Percentiles rank a stretch among this genome's conserved stretches.
Conservation (phyloP, 2,329 filamentous ascomycete species). For the Trichoderma sp. region DNA sequence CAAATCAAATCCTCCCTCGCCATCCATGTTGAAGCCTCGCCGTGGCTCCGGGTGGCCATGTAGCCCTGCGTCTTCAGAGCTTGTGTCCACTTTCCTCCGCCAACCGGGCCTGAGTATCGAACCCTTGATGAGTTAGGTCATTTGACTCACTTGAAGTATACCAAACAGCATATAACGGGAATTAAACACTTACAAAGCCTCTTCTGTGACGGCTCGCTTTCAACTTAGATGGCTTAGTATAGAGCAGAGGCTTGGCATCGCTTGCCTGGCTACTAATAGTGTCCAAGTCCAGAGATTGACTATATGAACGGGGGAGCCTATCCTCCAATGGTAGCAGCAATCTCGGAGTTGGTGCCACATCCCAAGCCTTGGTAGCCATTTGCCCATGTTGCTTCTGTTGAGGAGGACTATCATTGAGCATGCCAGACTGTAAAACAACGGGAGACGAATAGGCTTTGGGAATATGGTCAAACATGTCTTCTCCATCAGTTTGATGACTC, state of each 20-base stretch:
- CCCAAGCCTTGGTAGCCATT: background rate
- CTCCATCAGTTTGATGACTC: constrained; percentile 22
- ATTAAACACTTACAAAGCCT: background rate
- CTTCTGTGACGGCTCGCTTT: background rate
- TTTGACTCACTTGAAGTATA: background rate
- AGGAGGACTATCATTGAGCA: background rate
- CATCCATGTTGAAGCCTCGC: constrained; percentile 34
- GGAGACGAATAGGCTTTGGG: constrained; percentile 9
- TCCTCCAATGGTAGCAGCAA: background rate
- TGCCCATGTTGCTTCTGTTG: background rate
- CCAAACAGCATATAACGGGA: background rate
- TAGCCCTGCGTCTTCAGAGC: background rate
- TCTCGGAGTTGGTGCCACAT: background rate
- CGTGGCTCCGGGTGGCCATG: background rate
- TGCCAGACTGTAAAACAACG: background rate
- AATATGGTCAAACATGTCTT: background rate
- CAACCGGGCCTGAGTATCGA: background rate
- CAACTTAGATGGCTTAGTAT: background rate
- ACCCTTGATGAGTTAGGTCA: constrained; percentile 1
- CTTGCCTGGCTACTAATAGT: constrained; percentile 5
- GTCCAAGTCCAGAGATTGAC: background rate
- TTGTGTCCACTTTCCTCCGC: background rate
- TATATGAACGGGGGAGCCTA: background rate
- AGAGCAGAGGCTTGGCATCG: constrained; percentile 6
- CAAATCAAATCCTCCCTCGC: constrained; percentile 29